Conservation (phyloP, 208 protist species). For the Crithidia expoeki region DNA sequence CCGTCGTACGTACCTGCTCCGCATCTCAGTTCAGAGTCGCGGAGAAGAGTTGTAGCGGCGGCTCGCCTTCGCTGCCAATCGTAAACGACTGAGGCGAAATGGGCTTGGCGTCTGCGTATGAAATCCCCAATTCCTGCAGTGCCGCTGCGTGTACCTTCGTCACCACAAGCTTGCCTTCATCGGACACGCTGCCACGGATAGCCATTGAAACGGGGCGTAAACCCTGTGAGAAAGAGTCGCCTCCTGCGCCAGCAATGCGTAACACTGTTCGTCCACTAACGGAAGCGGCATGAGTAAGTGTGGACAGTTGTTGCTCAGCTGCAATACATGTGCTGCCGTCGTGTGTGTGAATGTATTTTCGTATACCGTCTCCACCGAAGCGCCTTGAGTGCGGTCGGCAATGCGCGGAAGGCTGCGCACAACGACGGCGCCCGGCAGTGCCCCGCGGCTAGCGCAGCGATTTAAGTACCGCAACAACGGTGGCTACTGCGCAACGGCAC, state of each 20-base stretch:
- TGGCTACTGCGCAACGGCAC: slow-evolving; percentile 45
- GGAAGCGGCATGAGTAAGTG: slow-evolving; percentile 61
- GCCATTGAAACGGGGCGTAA: slow-evolving; percentile 44
- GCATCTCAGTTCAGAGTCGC: slow-evolving; percentile 26
- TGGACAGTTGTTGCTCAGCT: slow-evolving; percentile 36
- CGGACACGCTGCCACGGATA: slow-evolving; percentile 42
- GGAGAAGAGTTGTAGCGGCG: slow-evolving; percentile 50
- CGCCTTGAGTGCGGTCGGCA: slow-evolving; percentile 63
- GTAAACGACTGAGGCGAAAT: slow-evolving; percentile 39
- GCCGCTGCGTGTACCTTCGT: slow-evolving; percentile 20
- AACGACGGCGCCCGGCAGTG: slow-evolving; percentile 51
- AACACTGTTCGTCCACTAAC: slow-evolving; percentile 30
- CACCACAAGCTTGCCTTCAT: slow-evolving; percentile 33
- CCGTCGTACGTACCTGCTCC: slow-evolving; percentile 29
- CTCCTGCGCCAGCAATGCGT: slow-evolving; percentile 51
- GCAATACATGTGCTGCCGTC: slow-evolving; percentile 37
- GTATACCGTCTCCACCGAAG: slow-evolving; percentile 65
- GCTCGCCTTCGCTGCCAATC: slow-evolving; percentile 67
- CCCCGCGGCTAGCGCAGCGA: slow-evolving; percentile 33
- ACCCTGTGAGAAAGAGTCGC: slow-evolving; percentile 38
- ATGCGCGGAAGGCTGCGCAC: slow-evolving; percentile 59
- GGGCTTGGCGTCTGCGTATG: slow-evolving; percentile 19
- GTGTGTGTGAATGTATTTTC: slow-evolving; percentile 31
- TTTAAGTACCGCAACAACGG: slow-evolving; percentile 57
- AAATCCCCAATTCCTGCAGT: slow-evolving; percentile 40